phyloP scores from a whole-genome alignment of 441 rosid genomes.

The Rhodomyrtus psidioides region DNA sequence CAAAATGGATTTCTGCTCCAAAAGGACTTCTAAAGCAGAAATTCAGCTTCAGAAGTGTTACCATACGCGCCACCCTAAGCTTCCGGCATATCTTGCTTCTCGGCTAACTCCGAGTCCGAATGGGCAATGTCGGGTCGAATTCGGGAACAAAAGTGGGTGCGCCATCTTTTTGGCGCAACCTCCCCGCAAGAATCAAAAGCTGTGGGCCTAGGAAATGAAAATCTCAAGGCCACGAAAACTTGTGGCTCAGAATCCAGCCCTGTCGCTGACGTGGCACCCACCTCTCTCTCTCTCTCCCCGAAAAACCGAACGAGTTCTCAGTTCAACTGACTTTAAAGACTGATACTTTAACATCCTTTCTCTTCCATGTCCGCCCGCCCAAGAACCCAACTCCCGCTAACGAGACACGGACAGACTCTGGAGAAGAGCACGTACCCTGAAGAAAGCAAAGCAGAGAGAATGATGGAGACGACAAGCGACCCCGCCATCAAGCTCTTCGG shows the following conservation, averaged over 20 bases:
- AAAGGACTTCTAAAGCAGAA: no score
- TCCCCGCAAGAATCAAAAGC: neutral
- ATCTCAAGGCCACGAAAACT: constrained; percentile 62
- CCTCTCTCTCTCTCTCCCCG: constrained; percentile 5
- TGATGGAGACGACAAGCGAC: constrained; percentile 32
- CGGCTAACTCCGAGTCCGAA: neutral
- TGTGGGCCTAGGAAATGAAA: neutral
- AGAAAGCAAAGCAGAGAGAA: constrained; percentile 13
- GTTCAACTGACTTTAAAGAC: neutral
- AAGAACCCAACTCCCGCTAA: neutral
- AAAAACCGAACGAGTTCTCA: neutral
- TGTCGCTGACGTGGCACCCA: constrained; percentile 64
- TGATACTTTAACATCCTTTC: neutral
- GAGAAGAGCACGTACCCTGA: neutral
- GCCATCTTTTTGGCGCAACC: neutral
- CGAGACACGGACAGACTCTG: constrained; percentile 1
- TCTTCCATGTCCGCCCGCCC: neutral
- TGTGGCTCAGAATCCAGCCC: constrained; percentile 71
- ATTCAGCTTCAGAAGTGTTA: no score
- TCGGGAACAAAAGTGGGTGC: neutral
- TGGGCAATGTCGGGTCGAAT: neutral
- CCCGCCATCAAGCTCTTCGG: constrained; percentile 79
- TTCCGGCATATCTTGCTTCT: neutral
- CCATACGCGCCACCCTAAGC: no score
- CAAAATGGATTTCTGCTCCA: no score